Evolutionary conservation across 192 early-diverging fungal species (phyloP), one percentile per base, ranked within the genome.

Genomic region (Coemansia furcata): DNA sequence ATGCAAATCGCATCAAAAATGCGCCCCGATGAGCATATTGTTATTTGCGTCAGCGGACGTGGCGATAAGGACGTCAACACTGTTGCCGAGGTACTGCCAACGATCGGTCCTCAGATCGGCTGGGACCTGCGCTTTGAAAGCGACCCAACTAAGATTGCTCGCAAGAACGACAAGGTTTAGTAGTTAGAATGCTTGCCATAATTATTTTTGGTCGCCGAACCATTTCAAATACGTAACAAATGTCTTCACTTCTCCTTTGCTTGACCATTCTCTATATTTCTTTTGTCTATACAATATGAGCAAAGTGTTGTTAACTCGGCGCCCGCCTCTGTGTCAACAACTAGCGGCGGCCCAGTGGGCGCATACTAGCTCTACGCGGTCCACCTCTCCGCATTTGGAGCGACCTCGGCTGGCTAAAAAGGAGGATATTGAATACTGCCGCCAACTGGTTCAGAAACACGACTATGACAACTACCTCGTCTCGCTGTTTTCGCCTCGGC

Each of bases 11-110:
- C 97, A 19, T 81, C 86, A 65, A 85, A 83, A 32, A 75, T 98
- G 84, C 69, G 72, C 17, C 81, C 87, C 65, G 92, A 93, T 66
- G 78, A 92, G 84, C 90, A 93, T 73, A 82, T 99, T 52, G 86
- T 98, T 15, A 87, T 99, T 43, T 95, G 94, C 67, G 74, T 99
- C 39, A 91, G 88, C 69, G 96, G 97, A 36, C 87, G 97, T 40
- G 97, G 97, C 62, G 97, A 99, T 86, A 99, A 98, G 85, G 97
- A 99, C 74, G 93, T 99, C 68, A 79, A 91, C 66, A 92, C 93
- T 14, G 95, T 99, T 37, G 91, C 91, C 6, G 94, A 96, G 78
- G 88, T 88, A 12, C 80, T 99, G 65, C 96, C 97, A 11, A 92
- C 84, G 63, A 84, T 96, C 62, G 96, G 97, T 21, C 92, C 92